Percentiles rank a stretch among this genome's conserved stretches.
phyloP scores from a whole-genome alignment of 2,329 filamentous ascomycete genomes.

The Colletotrichum gigasporum region DNA sequence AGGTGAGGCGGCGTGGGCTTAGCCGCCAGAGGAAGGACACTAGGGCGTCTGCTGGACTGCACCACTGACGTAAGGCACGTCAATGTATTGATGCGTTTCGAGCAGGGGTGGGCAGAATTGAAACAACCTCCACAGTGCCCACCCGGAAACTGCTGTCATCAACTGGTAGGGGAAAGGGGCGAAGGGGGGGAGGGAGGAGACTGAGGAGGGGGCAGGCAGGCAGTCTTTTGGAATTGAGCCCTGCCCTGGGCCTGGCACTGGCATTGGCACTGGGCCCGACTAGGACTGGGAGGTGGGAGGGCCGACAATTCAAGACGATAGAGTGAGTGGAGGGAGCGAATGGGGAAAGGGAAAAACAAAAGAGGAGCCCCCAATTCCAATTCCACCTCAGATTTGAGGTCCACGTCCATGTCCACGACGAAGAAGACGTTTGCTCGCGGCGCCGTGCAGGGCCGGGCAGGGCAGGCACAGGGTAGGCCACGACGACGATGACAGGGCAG shows the following conservation, averaged over 20 bases:
- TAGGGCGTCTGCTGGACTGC: neutral
- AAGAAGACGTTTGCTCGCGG: too few relatives aligned
- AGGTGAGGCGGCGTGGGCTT: conserved; percentile 1
- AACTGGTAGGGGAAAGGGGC: conserved; percentile 13
- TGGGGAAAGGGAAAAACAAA: neutral
- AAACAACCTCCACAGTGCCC: conserved; percentile 30
- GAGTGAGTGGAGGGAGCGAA: conserved; percentile 7
- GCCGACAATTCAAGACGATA: conserved; percentile 1
- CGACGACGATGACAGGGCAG: neutral
- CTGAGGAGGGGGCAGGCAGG: neutral
- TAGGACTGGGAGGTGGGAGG: neutral
- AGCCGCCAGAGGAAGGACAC: neutral
- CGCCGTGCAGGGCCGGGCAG: too few relatives aligned
- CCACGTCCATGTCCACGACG: neutral
- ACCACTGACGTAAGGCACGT: conserved; percentile 33
- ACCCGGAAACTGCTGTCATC: conserved; percentile 28
- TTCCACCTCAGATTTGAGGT: neutral
- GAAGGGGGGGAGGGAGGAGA: neutral
- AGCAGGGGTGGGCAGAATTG: conserved; percentile 30
- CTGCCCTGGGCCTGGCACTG: too few relatives aligned
- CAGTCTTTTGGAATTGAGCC: conserved; percentile 5
- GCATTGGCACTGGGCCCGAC: too few relatives aligned
- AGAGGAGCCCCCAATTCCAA: conserved; percentile 14
- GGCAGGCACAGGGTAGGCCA: neutral
- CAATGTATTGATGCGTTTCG: conserved; percentile 31